Evolutionary conservation across 345 rosid genomes (phyloP).

Genomic region (Salix koriyanagi): DNA sequence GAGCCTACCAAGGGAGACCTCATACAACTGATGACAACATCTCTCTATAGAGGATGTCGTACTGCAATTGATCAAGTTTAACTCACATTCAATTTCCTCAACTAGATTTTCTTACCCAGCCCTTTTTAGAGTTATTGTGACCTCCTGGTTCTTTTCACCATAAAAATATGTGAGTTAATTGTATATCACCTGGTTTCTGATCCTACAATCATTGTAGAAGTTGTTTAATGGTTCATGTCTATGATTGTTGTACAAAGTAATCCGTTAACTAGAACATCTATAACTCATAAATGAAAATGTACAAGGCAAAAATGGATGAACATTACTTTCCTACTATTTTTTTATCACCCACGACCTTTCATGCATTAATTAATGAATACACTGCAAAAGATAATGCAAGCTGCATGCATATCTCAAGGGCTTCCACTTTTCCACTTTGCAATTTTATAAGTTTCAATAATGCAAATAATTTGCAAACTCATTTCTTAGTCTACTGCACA

Average conservation of each 20-base stretch:
- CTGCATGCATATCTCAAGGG: background rate
- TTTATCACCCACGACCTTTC: background rate
- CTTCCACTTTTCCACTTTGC: background rate
- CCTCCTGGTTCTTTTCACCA: background rate
- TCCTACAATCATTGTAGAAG: background rate
- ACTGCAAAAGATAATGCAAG: background rate
- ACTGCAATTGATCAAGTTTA: background rate
- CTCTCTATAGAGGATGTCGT: background rate
- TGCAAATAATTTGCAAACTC: background rate
- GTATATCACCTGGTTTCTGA: background rate
- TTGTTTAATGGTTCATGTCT: background rate
- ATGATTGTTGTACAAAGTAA: background rate
- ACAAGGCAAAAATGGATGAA: background rate
- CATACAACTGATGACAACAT: background rate
- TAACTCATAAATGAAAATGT: background rate
- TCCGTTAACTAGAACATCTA: background rate
- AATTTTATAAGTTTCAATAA: background rate
- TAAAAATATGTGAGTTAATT: background rate
- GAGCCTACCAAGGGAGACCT: background rate
- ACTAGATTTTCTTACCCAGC: background rate
- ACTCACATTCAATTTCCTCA: background rate
- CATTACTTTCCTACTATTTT: background rate
- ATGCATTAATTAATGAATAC: background rate
- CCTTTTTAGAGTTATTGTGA: background rate
- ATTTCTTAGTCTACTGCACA: slow-evolving; percentile 1